A percentile compares a stretch with the other conserved stretches of the same genome.
These are phyloP conservation scores for Rhododendron henanense DNA, from an alignment of 148 eudicot genomes.

Conservation along the genomic window DNA sequence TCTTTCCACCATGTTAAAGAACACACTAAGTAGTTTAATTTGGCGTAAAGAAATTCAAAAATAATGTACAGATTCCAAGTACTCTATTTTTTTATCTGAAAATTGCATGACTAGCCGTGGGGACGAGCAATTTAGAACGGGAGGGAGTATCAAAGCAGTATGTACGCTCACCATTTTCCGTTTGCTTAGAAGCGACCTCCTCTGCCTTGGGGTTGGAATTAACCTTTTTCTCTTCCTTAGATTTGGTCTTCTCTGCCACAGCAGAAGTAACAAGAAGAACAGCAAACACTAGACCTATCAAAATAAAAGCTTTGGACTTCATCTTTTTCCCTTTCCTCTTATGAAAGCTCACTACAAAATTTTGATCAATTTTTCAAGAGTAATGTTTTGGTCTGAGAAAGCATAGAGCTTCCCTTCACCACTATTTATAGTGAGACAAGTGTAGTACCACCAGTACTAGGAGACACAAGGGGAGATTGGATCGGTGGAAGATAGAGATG, in stretches of 20 bases:
- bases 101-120: too few species aligned
- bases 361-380: neutral
- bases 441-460: neutral
- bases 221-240: neutral
- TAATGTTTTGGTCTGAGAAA: neutral
- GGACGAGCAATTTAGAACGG: too few species aligned
- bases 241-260: neutral
- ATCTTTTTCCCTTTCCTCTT: neutral
- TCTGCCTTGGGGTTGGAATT: neutral
- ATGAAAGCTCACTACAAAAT: neutral
- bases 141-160: too few species aligned
- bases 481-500: neutral
- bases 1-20: too few species aligned
- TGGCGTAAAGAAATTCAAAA: too few species aligned
- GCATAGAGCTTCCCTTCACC: neutral
- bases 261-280: neutral
- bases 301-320: neutral
- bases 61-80: too few species aligned
- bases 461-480: neutral
- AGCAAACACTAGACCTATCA: neutral
- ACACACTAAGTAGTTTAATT: too few species aligned
- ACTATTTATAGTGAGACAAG: neutral
- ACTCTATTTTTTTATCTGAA: too few species aligned
- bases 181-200: neutral
- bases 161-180: neutral